Evolutionary conservation across 1,139 yeast species (phyloP).

Genomic region (Geotrichum klebahnii): DNA sequence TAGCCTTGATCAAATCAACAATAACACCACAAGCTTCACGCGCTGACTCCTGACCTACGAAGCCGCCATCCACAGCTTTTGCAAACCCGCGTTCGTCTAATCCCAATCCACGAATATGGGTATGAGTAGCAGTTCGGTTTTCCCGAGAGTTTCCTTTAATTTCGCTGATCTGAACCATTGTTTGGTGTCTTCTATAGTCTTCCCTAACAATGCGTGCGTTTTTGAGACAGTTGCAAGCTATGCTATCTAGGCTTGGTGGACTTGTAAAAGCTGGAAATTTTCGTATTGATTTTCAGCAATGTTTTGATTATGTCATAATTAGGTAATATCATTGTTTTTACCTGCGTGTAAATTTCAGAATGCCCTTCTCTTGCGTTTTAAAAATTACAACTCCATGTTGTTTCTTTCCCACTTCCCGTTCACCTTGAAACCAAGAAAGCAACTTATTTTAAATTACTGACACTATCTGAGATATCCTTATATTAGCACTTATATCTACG

Average conservation of each 20-base stretch:
- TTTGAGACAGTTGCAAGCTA: too few species aligned
- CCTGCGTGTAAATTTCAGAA: slow-evolving; percentile 2
- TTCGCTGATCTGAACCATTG: slow-evolving; percentile 81
- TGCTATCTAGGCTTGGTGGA: too few species aligned
- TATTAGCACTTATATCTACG: background rate
- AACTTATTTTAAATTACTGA: background rate
- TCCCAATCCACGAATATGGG: slow-evolving; percentile 94
- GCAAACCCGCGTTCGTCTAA: slow-evolving; percentile 88
- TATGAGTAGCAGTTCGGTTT: slow-evolving; percentile 90
- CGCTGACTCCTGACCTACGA: slow-evolving; percentile 91
- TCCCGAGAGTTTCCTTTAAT: slow-evolving; percentile 64
- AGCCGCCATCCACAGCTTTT: slow-evolving; percentile 83
- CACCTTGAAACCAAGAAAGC: background rate
- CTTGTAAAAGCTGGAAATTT: slow-evolving; percentile 9
- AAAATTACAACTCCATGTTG: slow-evolving; percentile 2
- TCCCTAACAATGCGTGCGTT: background rate
- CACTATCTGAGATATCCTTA: background rate
- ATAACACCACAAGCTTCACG: slow-evolving; percentile 96
- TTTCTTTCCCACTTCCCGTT: background rate
- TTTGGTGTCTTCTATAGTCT: background rate
- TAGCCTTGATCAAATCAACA: slow-evolving; percentile 88
- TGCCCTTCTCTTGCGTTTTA: background rate
- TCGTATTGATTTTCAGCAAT: background rate
- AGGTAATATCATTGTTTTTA: background rate
- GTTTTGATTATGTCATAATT: slow-evolving; percentile 6